Base-by-base conservation (phyloP, 2,329 filamentous ascomycete genomes). In the Apiospora hydei region DNA sequence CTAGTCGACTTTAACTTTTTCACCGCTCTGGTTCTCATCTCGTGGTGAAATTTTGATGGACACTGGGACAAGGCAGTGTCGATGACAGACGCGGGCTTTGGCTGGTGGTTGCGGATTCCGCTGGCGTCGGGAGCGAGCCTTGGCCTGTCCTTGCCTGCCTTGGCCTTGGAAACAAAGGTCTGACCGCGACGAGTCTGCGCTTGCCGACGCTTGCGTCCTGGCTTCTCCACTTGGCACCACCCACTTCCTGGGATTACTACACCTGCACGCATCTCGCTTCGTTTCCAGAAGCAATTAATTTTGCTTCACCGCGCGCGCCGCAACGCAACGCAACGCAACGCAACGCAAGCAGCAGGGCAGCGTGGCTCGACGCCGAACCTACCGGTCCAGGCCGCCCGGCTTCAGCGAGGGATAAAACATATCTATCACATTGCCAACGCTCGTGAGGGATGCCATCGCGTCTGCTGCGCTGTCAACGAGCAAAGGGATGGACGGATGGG, bases 341-440 rank as follows among this genome's bases (percentile, higher is more conserved):
- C 49, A 51, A 51, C 8, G n/a, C 21, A 47, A 16, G 44, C 44
- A 46, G 30, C 53, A 61, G 21, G 16, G 18, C 30, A 21, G 30
- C 51, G 16, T 34, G 14, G 53, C 53, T 34, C 8, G 16, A 18
- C 11, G 34, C 34, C 7, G 5, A 38, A 61, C 30, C 13, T 51
- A n/a, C n/a, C 13, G n/a, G 49, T n/a, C 24, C 57, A 14, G 30
- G 30, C 21, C 53, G 53, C 53, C 53, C 53, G 30, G 53, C 18
- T 21, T 11, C 16, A 18, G 18, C 10, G 57, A 41, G 57, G 57
- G 21, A 41, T 6, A 14, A 8, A 38, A 38, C 5, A 13, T 14
- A 61, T 61, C 21, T 64, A 41, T 64, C 57, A 64, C 57, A 64
- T 64, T 64, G 57, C 57, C 57, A 38, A 41, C 18, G 57, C 57